Base-by-base conservation (phyloP, 176 grass and related monocot genomes). In the Cocos nucifera region DNA sequence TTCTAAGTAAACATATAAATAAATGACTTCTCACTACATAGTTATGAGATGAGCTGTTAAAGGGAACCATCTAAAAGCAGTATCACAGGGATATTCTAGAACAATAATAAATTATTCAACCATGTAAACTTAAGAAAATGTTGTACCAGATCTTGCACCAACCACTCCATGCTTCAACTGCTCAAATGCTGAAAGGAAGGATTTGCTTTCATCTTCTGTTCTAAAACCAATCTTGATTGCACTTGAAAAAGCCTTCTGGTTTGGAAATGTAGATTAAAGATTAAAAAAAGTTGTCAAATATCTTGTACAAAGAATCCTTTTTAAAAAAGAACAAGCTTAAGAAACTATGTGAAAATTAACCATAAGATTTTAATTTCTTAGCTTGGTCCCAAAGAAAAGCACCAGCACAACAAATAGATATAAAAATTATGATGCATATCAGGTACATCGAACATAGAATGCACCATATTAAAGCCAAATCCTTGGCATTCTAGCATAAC, bases 201-300 rank as follows among this genome's bases (percentile, higher is more conserved):
- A 64, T 86, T 85, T 89, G 82, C 82, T 81, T 81, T 86, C 94
- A 65, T 77, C 82, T 84, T 98, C 85, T 76, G 82, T 83, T 76
- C 66, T 83, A 81, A 98, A 83, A 78, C 72, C 88, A 83, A 93
- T 32, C 67, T 89, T 98, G 83, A 83, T 78, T 59, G 88, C 82
- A 86, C 70, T 92, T 86, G 94, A 93, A 89, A 75, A 93, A 70
- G 65, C 83, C 28, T 80, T 86, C 94, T 89, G 94, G 66, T 75
- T 73, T 73, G 75, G 61, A 72, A 68, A 79, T 66, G 50, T 51
- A 60, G 50, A 50, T 19, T 69, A 59, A 73, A 75, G 84, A 77
- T 68, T 69, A 18, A n/a, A 56, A 28, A 73, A 44, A 44, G 35
- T 18, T 53, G 66, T 71, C 80, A 64, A 72, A 80, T 63, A 73